phyloP scores from a whole-genome alignment of 495 filamentous ascomycete genomes.

The Rostrohypoxylon terebratum region DNA sequence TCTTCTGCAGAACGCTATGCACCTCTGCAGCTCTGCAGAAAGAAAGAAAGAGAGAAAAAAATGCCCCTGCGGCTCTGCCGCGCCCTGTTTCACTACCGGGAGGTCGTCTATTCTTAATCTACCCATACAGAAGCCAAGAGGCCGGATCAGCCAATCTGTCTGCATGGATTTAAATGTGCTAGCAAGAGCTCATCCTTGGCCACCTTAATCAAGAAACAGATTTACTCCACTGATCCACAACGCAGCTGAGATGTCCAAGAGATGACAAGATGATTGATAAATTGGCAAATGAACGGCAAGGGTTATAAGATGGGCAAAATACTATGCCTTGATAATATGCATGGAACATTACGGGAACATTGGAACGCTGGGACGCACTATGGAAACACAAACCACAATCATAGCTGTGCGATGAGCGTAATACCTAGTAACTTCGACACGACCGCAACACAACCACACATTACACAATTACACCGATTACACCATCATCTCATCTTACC shows the following conservation, averaged over 20 bases:
- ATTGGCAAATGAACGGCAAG: conserved; percentile 30
- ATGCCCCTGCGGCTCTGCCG: conserved; percentile 47
- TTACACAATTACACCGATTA: background rate
- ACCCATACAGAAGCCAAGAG: conserved; percentile 36
- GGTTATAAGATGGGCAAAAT: conserved; percentile 13
- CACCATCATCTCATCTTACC: background rate
- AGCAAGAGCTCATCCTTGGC: conserved; percentile 40
- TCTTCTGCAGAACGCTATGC: background rate
- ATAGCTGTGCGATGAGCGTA: background rate
- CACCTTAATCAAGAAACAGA: conserved; percentile 35
- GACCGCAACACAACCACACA: conserved; percentile 11
- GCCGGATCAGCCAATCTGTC: conserved; percentile 39
- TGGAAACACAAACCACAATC: background rate
- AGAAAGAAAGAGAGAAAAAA: background rate
- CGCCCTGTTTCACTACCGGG: conserved; percentile 48
- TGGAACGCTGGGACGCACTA: background rate
- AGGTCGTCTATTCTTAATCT: conserved; percentile 45
- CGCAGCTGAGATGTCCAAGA: conserved; percentile 40
- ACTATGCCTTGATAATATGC: background rate
- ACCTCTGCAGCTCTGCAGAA: conserved; percentile 2
- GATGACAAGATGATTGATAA: conserved; percentile 45
- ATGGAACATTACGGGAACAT: background rate
- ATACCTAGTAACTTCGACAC: conserved; percentile 2
- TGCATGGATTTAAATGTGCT: conserved; percentile 33
- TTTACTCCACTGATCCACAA: conserved; percentile 44